Conservation (phyloP, 106 monocot genomes). For the Posidonia australis region DNA sequence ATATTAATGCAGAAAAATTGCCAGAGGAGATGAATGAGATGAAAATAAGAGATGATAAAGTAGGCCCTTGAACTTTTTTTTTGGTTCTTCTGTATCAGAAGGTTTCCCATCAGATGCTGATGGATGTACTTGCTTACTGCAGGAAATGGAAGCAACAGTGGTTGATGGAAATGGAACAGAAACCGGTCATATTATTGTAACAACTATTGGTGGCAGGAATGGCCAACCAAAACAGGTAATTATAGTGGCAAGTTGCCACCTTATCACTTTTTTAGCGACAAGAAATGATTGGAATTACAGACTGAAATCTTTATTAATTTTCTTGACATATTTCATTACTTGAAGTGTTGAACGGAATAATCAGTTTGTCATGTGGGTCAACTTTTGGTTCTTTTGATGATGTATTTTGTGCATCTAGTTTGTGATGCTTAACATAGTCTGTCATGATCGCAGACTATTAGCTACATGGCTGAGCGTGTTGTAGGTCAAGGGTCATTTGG, state of each 20-base stretch:
- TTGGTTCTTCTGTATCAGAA: background rate
- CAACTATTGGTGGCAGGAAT: constrained; percentile 22
- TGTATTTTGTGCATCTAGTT: no score
- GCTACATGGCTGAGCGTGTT: constrained; percentile 19
- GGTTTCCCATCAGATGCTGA: background rate
- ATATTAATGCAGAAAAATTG: constrained; percentile 11
- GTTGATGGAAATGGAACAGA: constrained; percentile 20
- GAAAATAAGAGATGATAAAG: constrained; percentile 23
- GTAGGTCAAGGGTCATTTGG: constrained; percentile 20
- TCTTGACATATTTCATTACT: background rate
- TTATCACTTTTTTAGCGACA: background rate
- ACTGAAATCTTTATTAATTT: no score
- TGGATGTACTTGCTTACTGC: background rate
- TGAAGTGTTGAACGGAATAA: no score
- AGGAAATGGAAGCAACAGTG: constrained; percentile 21
- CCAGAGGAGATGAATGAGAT: constrained; percentile 25
- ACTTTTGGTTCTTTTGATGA: no score
- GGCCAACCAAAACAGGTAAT: constrained; percentile 23
- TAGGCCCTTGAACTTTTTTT: background rate
- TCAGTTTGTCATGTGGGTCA: no score
- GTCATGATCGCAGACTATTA: constrained; percentile 10
- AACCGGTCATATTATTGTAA: constrained; percentile 22
- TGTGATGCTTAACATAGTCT: no score
- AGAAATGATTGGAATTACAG: no score
- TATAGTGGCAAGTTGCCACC: background rate